Base-by-base conservation (phyloP, 116 monocot species). In the Thalassia testudinum region DNA sequence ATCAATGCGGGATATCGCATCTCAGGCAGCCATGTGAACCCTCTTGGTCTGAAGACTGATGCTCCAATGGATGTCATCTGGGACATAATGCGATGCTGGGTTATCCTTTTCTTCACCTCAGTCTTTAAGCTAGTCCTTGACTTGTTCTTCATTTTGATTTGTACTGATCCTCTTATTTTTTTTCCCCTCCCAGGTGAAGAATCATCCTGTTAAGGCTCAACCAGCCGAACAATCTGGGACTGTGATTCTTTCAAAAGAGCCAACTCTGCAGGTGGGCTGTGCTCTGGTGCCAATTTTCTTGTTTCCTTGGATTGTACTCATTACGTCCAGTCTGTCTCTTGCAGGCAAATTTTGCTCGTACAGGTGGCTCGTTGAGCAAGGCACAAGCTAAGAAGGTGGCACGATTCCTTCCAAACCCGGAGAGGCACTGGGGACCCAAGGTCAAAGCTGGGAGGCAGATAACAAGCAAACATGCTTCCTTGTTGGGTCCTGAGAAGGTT, bases 51-150 rank as follows among this genome's bases (percentile, higher is more conserved):
- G 19, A 93, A 93, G 64, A 66, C 93, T 1, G 87, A 93, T 78
- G 93, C 93, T 26, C 87, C 87, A 13, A 78, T 81, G 87, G 66
- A 84, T 54, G 80, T 81, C 18, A 87, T 93, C 61, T 93, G 93
- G 87, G 93, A 93, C 58, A 93, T 93, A 43, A 87, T 93, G 93
- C 87, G 93, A 23, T 87, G 87, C 64, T 93, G 93, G 93, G 93
- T 91, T 82, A 10, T 21, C 30, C 18, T 24, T 34, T 29, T 47
- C 21, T 26, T 47, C 7, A 5, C n/a, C 29, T 42, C 40, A 10
- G 27, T 48, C 26, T 60, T 48, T 19, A 17, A 27, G 6, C 21
- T 48, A 5, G 15, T 45, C 7, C 15, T 45, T 45, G 7, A 45
- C 19, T 45, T 45, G 2, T 45, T 45, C 2, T 2, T 7, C 45